Conservation (phyloP, 2,329 filamentous ascomycete species). For the Drechslerella stenobrocha region DNA sequence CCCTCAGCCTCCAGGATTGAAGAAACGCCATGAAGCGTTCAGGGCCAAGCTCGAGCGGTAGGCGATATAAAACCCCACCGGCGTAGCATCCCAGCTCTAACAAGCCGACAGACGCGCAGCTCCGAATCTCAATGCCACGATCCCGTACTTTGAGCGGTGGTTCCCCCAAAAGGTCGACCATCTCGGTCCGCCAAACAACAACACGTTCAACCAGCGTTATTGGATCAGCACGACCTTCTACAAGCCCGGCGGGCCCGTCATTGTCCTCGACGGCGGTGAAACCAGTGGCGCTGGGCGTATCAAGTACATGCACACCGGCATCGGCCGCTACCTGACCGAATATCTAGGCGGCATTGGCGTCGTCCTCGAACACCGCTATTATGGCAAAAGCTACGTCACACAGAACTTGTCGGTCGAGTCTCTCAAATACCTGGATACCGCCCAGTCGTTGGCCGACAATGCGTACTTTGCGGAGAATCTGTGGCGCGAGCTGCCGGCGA, state of each 20-base stretch:
- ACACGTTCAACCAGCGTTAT: conserved; percentile 71
- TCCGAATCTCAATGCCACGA: conserved; percentile 9
- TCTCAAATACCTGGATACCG: conserved; percentile 78
- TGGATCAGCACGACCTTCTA: conserved; percentile 82
- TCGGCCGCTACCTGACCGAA: conserved; percentile 70
- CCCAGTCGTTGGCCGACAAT: conserved; percentile 78
- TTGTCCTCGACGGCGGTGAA: conserved; percentile 75
- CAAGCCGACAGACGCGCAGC: conserved; percentile 20
- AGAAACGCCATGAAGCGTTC: conserved; percentile 17
- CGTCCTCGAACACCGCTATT: conserved; percentile 84
- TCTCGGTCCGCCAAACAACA: conserved; percentile 70
- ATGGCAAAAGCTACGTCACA: conserved; percentile 73
- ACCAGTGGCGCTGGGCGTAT: conserved; percentile 66
- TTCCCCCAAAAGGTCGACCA: conserved; percentile 43
- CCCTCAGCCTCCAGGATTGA: conserved; percentile 33
- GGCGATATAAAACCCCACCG: background rate
- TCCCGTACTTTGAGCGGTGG: conserved; percentile 33
- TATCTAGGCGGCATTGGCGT: conserved; percentile 76
- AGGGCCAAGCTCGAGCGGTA: conserved; percentile 17
- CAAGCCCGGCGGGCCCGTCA: conserved; percentile 75
- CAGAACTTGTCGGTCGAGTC: conserved; percentile 69
- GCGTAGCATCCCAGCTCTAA: background rate
- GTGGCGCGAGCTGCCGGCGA: conserved; percentile 66
- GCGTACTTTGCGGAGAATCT: conserved; percentile 78
- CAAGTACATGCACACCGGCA: conserved; percentile 74